These are phyloP conservation scores for Boechera stricta DNA, from an alignment of 345 rosid species.

Conservation along the genomic window DNA sequence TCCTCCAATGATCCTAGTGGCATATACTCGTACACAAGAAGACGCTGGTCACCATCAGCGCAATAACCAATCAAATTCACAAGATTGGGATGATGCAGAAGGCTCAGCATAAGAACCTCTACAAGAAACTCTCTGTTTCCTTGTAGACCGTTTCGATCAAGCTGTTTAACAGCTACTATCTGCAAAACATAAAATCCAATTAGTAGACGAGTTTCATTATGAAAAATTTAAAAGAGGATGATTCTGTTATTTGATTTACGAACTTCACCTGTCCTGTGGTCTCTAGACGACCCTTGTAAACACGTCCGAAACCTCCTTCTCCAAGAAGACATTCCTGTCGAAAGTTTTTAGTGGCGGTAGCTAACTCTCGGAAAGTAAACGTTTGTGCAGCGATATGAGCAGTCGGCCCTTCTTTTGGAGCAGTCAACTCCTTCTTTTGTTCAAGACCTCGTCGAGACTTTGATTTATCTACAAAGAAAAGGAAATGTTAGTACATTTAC, in stretches of 20 bases:
- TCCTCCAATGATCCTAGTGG: conserved; percentile 94
- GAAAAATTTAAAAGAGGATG: background rate
- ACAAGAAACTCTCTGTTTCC: conserved; percentile 99
- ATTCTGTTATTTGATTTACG: background rate
- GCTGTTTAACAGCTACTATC: conserved; percentile 96
- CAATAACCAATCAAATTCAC: conserved; percentile 97
- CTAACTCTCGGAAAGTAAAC: conserved; percentile 91
- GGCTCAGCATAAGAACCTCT: conserved; percentile 98
- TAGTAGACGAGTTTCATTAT: background rate
- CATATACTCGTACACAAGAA: conserved; percentile 96
- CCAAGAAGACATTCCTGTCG: conserved; percentile 82
- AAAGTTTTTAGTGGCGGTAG: conserved; percentile 82
- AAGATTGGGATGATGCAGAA: conserved; percentile 91
- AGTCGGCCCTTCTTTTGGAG: conserved; percentile 77
- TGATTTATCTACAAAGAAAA: conserved; percentile 63
- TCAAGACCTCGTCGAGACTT: conserved; percentile 70
- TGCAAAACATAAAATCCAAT: conserved; percentile 44
- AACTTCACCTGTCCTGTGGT: conserved; percentile 80
- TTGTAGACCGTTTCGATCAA: conserved; percentile 92
- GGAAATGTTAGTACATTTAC: conserved; percentile 4
- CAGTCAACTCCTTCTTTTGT: conserved; percentile 67
- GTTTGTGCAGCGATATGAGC: conserved; percentile 89
- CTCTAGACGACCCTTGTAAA: conserved; percentile 90
- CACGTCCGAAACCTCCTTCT: conserved; percentile 98
- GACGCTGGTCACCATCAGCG: conserved; percentile 97